Conservation (phyloP, 129 eudicot genomes). For the Flaveria sonorensis region DNA sequence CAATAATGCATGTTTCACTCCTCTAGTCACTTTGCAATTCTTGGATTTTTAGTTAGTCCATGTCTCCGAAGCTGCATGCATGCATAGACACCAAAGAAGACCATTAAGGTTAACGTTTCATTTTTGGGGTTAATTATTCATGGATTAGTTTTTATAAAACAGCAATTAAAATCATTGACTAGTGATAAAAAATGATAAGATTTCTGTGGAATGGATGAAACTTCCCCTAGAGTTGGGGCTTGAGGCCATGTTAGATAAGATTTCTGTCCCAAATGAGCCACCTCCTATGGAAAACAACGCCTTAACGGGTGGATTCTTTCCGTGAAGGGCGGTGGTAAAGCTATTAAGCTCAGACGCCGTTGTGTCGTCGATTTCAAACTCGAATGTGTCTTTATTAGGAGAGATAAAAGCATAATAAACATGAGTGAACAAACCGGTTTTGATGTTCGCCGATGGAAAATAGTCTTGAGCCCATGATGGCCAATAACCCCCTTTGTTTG, state of each 20-base stretch:
- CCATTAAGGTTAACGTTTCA: neutral
- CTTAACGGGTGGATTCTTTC: conserved; percentile 45
- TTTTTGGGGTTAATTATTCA: too few species aligned
- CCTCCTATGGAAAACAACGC: conserved; percentile 71
- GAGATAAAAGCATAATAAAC: conserved; percentile 59
- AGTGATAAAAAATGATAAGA: neutral
- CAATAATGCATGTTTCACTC: neutral
- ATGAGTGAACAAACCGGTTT: conserved; percentile 59
- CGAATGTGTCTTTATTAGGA: conserved; percentile 56
- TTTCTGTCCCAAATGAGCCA: conserved; percentile 30
- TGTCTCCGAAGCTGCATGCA: conserved; percentile 31
- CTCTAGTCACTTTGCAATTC: neutral
- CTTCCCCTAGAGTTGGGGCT: conserved; percentile 26
- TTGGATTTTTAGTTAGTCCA: conserved; percentile 1
- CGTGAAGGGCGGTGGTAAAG: conserved; percentile 60
- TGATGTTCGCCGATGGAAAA: conserved; percentile 49
- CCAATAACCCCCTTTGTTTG: conserved; percentile 63
- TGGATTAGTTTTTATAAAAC: too few species aligned
- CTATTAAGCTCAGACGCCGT: conserved; percentile 46
- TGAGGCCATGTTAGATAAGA: conserved; percentile 58
- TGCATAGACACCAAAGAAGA: conserved; percentile 24
- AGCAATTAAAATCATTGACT: too few species aligned
- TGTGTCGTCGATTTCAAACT: conserved; percentile 45
- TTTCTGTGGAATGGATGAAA: too few species aligned
- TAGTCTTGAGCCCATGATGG: conserved; percentile 49